phyloP scores from a whole-genome alignment of 2,329 filamentous ascomycete genomes.

The Calonectria hawksworthii region DNA sequence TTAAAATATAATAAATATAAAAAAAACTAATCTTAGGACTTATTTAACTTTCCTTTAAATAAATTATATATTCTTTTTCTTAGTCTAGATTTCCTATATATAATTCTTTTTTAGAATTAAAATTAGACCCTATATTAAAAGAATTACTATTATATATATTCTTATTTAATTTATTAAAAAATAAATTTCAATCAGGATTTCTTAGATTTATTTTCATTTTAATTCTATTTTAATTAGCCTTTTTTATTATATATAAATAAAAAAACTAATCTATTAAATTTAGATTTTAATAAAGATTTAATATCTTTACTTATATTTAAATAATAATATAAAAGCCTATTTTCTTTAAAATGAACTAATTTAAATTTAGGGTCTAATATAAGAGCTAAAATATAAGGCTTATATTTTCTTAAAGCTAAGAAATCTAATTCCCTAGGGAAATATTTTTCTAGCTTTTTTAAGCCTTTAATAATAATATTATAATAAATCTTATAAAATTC shows the following conservation, averaged over 20 bases:
- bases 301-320: background rate
- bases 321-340: background rate
- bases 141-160: background rate
- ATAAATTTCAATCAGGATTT: too few relatives aligned
- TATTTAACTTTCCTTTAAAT: background rate
- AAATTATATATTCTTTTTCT: background rate
- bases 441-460: background rate
- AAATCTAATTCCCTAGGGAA: too few relatives aligned
- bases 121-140: background rate
- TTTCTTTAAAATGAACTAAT: background rate
- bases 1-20: background rate
- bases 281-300: background rate
- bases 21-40: background rate
- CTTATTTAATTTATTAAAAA: background rate
- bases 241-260: background rate
- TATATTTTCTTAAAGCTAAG: background rate
- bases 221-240: background rate
- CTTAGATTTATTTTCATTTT: too few relatives aligned
- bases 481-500: background rate
- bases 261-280: background rate
- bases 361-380: background rate
- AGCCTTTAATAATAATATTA: background rate
- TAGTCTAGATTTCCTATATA: too few relatives aligned
- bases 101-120: background rate
- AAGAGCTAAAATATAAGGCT: background rate